These are phyloP conservation scores for Henckelia pumila DNA, from an alignment of 257 asterid species.

Conservation along the genomic window DNA sequence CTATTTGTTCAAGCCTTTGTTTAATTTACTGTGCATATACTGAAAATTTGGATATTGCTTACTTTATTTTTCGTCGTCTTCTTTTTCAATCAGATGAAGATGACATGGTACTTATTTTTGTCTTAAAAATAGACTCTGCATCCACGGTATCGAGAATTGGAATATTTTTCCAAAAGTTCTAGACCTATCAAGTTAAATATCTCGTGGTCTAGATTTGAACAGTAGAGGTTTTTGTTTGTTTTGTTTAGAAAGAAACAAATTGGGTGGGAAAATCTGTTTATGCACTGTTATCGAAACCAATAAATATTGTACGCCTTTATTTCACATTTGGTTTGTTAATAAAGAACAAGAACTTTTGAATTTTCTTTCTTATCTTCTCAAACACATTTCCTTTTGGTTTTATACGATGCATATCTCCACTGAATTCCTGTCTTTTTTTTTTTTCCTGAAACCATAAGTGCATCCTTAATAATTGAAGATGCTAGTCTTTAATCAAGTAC, in stretches of 20 bases:
- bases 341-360: too few relatives aligned
- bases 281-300: not conserved
- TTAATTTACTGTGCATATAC: slow-evolving; percentile 4
- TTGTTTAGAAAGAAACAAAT: too few relatives aligned
- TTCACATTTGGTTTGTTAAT: not conserved
- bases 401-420: not conserved
- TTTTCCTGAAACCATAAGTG: not conserved
- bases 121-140: slow-evolving; percentile 2
- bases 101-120: slow-evolving; percentile 12
- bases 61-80: not conserved
- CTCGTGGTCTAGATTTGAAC: not conserved
- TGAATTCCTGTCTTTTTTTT: not conserved
- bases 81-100: not conserved
- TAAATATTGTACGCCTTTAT: too few relatives aligned
- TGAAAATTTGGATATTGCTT: slow-evolving; percentile 6
- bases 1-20: slow-evolving; percentile 14
- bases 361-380: not conserved
- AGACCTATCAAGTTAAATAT: not conserved
- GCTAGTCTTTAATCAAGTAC: not conserved
- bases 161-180: not conserved
- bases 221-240: not conserved
- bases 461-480: not conserved
- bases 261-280: not conserved
- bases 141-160: not conserved
- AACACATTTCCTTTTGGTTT: slow-evolving; percentile 7